Percentiles rank a stretch among this genome's conserved stretches.
Conservation (phyloP, 345 rosid genomes). For the Garcia nutans region DNA sequence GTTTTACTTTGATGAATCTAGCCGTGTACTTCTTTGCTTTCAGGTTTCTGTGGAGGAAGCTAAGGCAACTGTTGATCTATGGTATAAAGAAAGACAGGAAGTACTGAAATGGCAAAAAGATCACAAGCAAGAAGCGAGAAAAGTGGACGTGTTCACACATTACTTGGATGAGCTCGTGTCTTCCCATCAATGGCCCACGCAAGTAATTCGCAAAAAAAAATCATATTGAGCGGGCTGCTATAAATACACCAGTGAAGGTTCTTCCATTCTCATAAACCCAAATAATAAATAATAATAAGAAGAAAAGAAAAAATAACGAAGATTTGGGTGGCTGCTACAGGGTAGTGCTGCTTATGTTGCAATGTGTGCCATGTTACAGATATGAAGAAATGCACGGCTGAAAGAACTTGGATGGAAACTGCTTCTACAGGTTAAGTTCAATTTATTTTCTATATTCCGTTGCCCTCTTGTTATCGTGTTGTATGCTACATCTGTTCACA, state of each 20-base stretch:
- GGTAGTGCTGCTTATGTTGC: conserved; percentile 99
- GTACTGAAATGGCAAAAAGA: conserved; percentile 79
- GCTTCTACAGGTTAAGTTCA: conserved; percentile 69
- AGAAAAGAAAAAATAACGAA: neutral
- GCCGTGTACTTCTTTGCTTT: conserved; percentile 12
- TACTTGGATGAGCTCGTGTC: conserved; percentile 76
- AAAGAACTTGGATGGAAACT: conserved; percentile 86
- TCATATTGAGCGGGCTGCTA: conserved; percentile 86
- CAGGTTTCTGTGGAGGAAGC: conserved; percentile 90
- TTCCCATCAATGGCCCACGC: conserved; percentile 47
- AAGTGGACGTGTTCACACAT: conserved; percentile 54
- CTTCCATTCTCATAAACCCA: conserved; percentile 7
- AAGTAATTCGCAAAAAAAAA: conserved; percentile 44
- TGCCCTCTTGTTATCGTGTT: neutral
- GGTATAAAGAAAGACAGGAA: conserved; percentile 91
- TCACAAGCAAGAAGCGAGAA: conserved; percentile 63
- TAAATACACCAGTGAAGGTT: conserved; percentile 97
- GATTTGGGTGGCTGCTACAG: conserved; percentile 36
- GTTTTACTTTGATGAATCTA: conserved; percentile 9
- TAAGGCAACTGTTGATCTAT: conserved; percentile 70
- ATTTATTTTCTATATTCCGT: neutral
- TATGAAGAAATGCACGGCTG: conserved; percentile 53
- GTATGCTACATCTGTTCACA: neutral
- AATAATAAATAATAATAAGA: too few relatives aligned
- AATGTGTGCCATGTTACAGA: conserved; percentile 92